A percentile compares a stretch with the other conserved stretches of the same genome.
Evolutionary conservation across 352 stramenopile species (phyloP).

Genomic region (Aphanomyces euteiches): DNA sequence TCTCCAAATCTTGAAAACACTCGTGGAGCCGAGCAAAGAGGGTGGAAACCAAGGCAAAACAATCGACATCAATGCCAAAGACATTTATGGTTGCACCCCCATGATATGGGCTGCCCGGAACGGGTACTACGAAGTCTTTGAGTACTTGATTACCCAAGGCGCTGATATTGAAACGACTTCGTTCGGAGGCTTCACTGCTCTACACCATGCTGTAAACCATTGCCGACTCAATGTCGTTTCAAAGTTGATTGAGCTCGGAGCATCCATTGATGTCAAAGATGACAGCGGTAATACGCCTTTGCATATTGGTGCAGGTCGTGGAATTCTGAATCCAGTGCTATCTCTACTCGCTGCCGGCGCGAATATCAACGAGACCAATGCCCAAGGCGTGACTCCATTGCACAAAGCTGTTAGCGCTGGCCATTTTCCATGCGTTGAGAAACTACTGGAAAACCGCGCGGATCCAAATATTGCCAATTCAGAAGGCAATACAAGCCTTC

Average conservation of each 20-base stretch:
- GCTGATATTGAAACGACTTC: constrained; percentile 62
- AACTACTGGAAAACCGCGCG: constrained; percentile 81
- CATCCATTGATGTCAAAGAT: constrained; percentile 71
- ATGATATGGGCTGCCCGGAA: constrained; percentile 81
- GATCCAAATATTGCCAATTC: constrained; percentile 56
- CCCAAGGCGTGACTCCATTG: constrained; percentile 75
- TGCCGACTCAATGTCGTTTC: constrained; percentile 54
- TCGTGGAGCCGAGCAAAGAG: constrained; percentile 54
- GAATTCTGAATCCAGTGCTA: constrained; percentile 82
- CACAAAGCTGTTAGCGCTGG: constrained; percentile 83
- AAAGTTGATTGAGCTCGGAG: constrained; percentile 70
- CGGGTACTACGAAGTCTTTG: constrained; percentile 74
- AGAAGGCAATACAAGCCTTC: constrained; percentile 81
- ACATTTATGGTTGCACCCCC: constrained; percentile 74
- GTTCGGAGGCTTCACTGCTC: constrained; percentile 73
- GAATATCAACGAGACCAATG: constrained; percentile 70
- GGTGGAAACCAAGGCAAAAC: constrained; percentile 40
- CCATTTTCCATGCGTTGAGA: constrained; percentile 78
- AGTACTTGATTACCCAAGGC: constrained; percentile 65
- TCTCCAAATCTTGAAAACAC: constrained; percentile 55
- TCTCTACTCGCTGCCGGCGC: constrained; percentile 69
- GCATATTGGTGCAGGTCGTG: constrained; percentile 74
- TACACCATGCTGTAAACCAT: constrained; percentile 86
- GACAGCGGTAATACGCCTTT: constrained; percentile 81
- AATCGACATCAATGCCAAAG: constrained; percentile 75